Conservation (phyloP, 371 early-diverging fungal species). For the Apophysomyces sp. region DNA sequence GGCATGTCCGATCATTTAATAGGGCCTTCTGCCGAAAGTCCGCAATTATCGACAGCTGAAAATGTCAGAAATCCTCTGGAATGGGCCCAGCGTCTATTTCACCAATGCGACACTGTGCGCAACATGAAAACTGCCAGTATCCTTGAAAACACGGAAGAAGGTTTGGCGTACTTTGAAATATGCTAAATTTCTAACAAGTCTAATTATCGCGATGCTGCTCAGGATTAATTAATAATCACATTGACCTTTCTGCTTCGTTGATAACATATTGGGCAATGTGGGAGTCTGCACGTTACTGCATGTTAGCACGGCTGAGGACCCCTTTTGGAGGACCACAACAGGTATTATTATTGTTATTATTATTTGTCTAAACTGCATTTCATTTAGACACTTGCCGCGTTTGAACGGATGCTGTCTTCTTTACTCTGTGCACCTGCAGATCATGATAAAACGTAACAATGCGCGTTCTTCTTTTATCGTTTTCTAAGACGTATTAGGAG, state of each 20-base stretch:
- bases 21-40: slow-evolving; percentile 4
- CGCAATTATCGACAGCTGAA: background rate
- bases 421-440: slow-evolving; percentile 7
- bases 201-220: background rate
- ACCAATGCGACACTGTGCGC: slow-evolving; percentile 35
- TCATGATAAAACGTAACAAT: slow-evolving; percentile 1
- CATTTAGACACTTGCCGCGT: slow-evolving; percentile 65
- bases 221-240: slow-evolving; percentile 22
- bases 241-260: slow-evolving; percentile 17
- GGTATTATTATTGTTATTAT: slow-evolving; percentile 23
- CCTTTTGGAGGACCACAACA: slow-evolving; percentile 79
- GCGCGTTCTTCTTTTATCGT: background rate
- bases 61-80: slow-evolving; percentile 4
- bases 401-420: slow-evolving; percentile 58
- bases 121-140: slow-evolving; percentile 19
- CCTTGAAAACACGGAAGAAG: slow-evolving; percentile 18
- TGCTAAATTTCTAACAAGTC: background rate
- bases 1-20: slow-evolving; percentile 35
- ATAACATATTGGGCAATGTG: slow-evolving; percentile 74
- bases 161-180: no score
- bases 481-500: background rate
- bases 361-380: background rate
- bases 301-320: slow-evolving; percentile 69
- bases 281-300: slow-evolving; percentile 77
- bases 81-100: slow-evolving; percentile 37